Percentiles rank a stretch among this genome's conserved stretches.
These are phyloP conservation scores for Pulveroboletus sp. DNA, from an alignment of 768 basidiomycete species.

Conservation along the genomic window DNA sequence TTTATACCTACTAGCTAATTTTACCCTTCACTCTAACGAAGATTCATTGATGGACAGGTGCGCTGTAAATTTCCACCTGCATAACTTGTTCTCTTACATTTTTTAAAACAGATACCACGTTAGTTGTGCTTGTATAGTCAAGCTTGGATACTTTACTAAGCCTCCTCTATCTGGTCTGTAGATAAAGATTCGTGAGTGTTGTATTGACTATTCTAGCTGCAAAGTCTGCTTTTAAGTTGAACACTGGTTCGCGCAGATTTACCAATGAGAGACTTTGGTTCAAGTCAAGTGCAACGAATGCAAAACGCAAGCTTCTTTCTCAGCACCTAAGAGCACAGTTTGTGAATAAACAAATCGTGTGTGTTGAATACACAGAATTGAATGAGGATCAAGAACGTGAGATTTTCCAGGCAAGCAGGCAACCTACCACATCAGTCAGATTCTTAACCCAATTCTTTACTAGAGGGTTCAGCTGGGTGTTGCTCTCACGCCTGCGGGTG, in stretches of 20 bases:
- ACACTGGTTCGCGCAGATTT: slow-evolving; percentile 11
- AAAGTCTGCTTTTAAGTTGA: not conserved
- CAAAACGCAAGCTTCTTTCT: slow-evolving; percentile 32
- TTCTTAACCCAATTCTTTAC: not conserved
- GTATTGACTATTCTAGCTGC: not conserved
- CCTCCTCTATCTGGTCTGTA: slow-evolving; percentile 8
- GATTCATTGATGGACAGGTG: slow-evolving; percentile 55
- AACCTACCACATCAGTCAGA: not conserved
- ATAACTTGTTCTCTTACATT: not conserved
- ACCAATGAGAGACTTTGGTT: slow-evolving; percentile 38
- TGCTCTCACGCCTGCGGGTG: slow-evolving; percentile 46
- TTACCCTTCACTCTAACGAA: slow-evolving; percentile 15
- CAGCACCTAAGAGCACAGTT: slow-evolving; percentile 34
- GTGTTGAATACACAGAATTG: slow-evolving; percentile 50
- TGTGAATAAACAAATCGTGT: slow-evolving; percentile 43
- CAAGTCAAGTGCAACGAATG: slow-evolving; percentile 18
- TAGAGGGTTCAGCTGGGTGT: slow-evolving; percentile 52
- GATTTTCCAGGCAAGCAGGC: slow-evolving; percentile 49
- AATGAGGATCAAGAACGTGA: slow-evolving; percentile 55
- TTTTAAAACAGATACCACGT: slow-evolving; percentile 39
- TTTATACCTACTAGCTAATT: not conserved
- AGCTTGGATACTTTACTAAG: slow-evolving; percentile 6
- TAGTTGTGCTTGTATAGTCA: slow-evolving; percentile 15
- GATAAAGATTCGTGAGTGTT: slow-evolving; percentile 38
- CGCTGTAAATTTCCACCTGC: slow-evolving; percentile 22